Evolutionary conservation across 805 yeast genomes (phyloP), one percentile per base, ranked within the genome.

Genomic region (Candida germanica): DNA sequence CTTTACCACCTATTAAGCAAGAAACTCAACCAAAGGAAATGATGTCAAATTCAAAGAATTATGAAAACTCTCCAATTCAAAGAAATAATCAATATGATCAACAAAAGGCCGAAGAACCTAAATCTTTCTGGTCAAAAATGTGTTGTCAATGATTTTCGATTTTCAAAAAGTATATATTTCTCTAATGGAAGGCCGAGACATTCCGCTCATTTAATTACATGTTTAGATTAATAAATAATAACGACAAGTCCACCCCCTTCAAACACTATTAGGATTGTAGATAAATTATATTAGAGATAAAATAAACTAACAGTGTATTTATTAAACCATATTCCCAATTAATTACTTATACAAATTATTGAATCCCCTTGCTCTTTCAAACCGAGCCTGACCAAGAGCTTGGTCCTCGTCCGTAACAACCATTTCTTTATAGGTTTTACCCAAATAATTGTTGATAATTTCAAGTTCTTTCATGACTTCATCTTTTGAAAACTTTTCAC

Each of bases 1-100:
- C 73, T 9, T 63, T 68, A 48, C 73, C 73, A 24, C 73, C 73
- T 2, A 68, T 68, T 42, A 66, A 65, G 47, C 73, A 65, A 49
- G 73, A 67, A 41, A 32, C 33, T 8, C 29, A 31, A 12, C 26
- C 35, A 13, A 44, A 38, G 23, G 33, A 23, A 27, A 22, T 29
- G 36, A 24, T 27, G 11, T 33, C 38, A 12, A 41, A 38, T 25
- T 19, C 25, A 20, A 48, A 47, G 21, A 52, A 49, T 44, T 49
- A 53, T 36, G 55, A 50, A 36, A 46, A 46, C 32, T 42, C 46
- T 12, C 54, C 56, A 15, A 38, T 17, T 13, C 31, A 40, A 31
- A 38, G 40, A 36, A 20, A 18, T 30, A 34, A 32, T 40, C 69
- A 61, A 40, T 61, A 64, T 36, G 66, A 65, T 35, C 69, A 67